These are phyloP conservation scores for Melanopsichium pennsylvanicum DNA, from an alignment of 1,284 basidiomycete species.

Conservation along the genomic window DNA sequence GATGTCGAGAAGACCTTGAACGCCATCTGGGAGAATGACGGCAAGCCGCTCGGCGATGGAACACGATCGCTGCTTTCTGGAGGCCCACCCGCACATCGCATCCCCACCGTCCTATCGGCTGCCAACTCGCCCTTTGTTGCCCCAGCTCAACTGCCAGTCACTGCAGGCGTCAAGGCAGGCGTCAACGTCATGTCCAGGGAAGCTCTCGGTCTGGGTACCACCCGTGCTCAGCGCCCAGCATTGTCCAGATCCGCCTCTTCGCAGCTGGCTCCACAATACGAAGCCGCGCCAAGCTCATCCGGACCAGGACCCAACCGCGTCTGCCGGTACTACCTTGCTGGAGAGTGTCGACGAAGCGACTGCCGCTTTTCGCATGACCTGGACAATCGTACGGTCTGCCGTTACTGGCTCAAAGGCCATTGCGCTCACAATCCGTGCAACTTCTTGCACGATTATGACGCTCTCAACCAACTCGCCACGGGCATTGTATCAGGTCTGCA, in stretches of 20 bases:
- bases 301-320: conserved; percentile 69
- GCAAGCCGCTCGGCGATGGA: conserved; percentile 44
- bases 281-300: conserved; percentile 3
- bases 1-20: conserved; percentile 95
- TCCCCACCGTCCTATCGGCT: not conserved
- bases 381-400: conserved; percentile 76
- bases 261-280: conserved; percentile 13
- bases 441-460: conserved; percentile 67
- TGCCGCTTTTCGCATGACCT: conserved; percentile 79
- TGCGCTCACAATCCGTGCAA: conserved; percentile 63
- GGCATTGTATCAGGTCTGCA: conserved; percentile 62
- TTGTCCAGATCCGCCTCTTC: conserved; percentile 25
- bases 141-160: conserved; percentile 24
- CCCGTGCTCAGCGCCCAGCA: conserved; percentile 18
- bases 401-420: conserved; percentile 97
- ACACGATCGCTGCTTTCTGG: conserved; percentile 28
- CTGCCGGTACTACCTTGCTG: conserved; percentile 94
- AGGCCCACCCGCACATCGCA: conserved; percentile 3
- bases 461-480: conserved; percentile 73
- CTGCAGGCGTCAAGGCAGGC: conserved; percentile 43
- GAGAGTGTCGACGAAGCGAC: conserved; percentile 92
- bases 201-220: conserved; percentile 22
- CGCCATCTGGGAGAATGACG: conserved; percentile 77
- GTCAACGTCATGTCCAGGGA: conserved; percentile 53
- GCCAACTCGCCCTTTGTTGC: conserved; percentile 17